phyloP scores from a whole-genome alignment of 202 grass and related monocot species.

The Setaria viridis region DNA sequence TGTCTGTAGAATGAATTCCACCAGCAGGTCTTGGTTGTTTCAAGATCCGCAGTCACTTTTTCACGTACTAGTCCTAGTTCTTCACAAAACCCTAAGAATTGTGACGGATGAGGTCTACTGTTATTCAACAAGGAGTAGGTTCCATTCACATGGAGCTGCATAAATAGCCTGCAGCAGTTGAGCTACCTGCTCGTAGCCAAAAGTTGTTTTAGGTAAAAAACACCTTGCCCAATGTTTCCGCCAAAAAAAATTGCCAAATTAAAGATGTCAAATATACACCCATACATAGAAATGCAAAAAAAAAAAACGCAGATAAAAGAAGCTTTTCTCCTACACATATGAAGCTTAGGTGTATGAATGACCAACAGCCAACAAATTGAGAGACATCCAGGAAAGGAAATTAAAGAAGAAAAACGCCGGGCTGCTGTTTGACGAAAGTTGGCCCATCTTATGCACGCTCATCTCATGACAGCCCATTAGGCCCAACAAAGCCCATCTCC shows the following conservation, averaged over 20 bases:
- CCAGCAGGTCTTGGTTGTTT: neutral
- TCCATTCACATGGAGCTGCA: neutral
- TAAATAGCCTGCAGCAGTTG: neutral
- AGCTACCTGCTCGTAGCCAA: neutral
- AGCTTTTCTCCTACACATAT: neutral
- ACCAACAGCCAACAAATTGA: too few relatives aligned
- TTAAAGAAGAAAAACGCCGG: neutral
- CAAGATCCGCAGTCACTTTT: constrained; percentile 13
- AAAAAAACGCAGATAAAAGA: neutral
- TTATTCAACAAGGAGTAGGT: neutral
- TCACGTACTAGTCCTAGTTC: neutral
- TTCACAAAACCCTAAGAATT: neutral
- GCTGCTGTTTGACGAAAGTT: neutral
- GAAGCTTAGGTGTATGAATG: neutral
- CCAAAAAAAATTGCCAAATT: neutral
- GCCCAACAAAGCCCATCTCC: neutral
- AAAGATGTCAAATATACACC: neutral
- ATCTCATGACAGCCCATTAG: neutral
- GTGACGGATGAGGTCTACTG: neutral
- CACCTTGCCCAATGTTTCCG: too few relatives aligned
- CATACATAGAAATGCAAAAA: neutral
- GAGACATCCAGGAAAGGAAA: neutral
- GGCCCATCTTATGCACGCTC: neutral
- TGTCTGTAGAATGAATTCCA: neutral
- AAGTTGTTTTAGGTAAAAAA: neutral